Percentiles rank a stretch among this genome's conserved stretches.
Evolutionary conservation across 1,139 yeast genomes (phyloP).

Genomic region (Geotrichum aggregatum): DNA sequence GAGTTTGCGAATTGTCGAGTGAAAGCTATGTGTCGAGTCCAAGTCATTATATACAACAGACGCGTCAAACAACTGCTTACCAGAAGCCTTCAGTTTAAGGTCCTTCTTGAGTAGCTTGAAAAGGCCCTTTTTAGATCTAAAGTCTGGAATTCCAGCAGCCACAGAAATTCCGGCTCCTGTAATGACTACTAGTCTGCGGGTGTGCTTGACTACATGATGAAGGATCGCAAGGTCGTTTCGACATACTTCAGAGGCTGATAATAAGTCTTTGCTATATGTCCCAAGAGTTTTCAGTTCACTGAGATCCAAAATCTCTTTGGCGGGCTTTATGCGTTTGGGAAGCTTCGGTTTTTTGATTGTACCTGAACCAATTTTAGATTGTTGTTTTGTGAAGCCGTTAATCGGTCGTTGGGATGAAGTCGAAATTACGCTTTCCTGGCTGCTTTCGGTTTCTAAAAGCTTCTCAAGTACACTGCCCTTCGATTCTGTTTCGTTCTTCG

Average conservation of each 20-base stretch:
- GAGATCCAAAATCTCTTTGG: slow-evolving; percentile 14
- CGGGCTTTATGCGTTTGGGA: slow-evolving; percentile 26
- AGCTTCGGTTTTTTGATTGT: slow-evolving; percentile 28
- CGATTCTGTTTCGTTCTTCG: too few relatives aligned
- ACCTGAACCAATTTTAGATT: slow-evolving; percentile 4
- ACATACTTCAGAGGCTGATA: neutral
- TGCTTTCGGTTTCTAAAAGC: too few relatives aligned
- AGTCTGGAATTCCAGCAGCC: slow-evolving; percentile 88
- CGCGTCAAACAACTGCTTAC: slow-evolving; percentile 76
- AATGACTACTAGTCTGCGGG: slow-evolving; percentile 41
- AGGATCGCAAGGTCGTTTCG: slow-evolving; percentile 31
- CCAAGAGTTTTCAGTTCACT: slow-evolving; percentile 10
- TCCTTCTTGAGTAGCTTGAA: slow-evolving; percentile 57
- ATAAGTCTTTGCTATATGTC: neutral
- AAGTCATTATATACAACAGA: slow-evolving; percentile 63
- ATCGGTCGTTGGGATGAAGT: neutral
- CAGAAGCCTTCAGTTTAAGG: slow-evolving; percentile 45
- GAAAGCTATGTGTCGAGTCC: slow-evolving; percentile 58
- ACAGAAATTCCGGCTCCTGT: slow-evolving; percentile 91
- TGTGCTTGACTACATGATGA: slow-evolving; percentile 39
- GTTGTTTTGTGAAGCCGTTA: neutral
- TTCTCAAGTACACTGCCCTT: too few relatives aligned
- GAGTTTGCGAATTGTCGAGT: slow-evolving; percentile 65
- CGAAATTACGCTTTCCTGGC: neutral
- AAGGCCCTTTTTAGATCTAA: slow-evolving; percentile 74